These are phyloP conservation scores for Aspergillus bridgeri DNA, from an alignment of 495 filamentous ascomycete species.

Conservation along the genomic window DNA sequence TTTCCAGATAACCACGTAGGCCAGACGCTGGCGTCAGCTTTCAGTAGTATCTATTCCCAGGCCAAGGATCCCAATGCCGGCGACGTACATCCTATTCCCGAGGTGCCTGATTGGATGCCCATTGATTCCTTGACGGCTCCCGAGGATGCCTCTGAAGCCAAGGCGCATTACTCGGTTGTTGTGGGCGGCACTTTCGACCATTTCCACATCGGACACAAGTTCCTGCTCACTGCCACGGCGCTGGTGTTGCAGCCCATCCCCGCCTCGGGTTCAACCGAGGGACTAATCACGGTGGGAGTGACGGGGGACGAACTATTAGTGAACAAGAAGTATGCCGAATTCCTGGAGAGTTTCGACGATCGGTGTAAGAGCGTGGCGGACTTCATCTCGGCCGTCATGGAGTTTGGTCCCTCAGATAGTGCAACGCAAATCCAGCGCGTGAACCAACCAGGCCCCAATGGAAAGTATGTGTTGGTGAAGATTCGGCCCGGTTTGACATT, in stretches of 20 bases:
- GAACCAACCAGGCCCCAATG: slow-evolving; percentile 45
- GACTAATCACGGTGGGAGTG: slow-evolving; percentile 71
- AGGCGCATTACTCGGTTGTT: slow-evolving; percentile 57
- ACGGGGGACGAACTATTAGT: slow-evolving; percentile 80
- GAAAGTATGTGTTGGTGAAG: slow-evolving; percentile 46
- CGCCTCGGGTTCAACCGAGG: slow-evolving; percentile 30
- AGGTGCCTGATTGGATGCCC: slow-evolving; percentile 26
- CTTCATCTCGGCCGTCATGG: slow-evolving; percentile 71
- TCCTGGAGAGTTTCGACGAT: slow-evolving; percentile 71
- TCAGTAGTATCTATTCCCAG: slow-evolving; percentile 24
- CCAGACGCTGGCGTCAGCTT: slow-evolving; percentile 32
- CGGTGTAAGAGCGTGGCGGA: slow-evolving; percentile 63
- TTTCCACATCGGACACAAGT: slow-evolving; percentile 92
- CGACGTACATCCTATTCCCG: slow-evolving; percentile 28
- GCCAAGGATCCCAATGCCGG: slow-evolving; percentile 21
- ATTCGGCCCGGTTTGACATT: slow-evolving; percentile 50
- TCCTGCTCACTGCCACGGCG: slow-evolving; percentile 81
- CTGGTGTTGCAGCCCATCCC: slow-evolving; percentile 56
- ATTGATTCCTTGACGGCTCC: slow-evolving; percentile 21
- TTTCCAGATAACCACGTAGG: slow-evolving; percentile 60
- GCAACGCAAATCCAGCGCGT: slow-evolving; percentile 29
- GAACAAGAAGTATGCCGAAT: slow-evolving; percentile 84
- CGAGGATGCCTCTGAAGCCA: slow-evolving; percentile 19
- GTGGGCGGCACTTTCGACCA: slow-evolving; percentile 97
- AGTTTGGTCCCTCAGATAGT: slow-evolving; percentile 42